These are phyloP conservation scores for Cystofilobasidium macerans DNA, from an alignment of 768 basidiomycete genomes.

Conservation along the genomic window DNA sequence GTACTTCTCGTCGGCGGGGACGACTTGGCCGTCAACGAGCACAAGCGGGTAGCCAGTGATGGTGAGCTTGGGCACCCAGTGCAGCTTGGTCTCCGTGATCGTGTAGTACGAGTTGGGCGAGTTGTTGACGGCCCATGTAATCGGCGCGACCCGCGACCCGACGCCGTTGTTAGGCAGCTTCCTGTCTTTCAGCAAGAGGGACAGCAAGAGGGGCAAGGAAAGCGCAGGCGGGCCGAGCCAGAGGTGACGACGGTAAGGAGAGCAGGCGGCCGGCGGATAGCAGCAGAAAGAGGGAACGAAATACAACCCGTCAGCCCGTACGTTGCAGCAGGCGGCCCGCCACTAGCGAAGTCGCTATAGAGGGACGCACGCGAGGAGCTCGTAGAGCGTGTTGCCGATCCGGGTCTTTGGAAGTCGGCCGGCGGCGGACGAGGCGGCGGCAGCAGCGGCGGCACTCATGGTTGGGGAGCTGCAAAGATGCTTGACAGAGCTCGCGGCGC, in stretches of 20 bases:
- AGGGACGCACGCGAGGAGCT: constrained; percentile 19
- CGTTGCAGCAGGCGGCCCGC: no score
- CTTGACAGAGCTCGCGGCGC: no score
- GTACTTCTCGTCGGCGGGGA: constrained; percentile 17
- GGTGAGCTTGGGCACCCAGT: constrained; percentile 3
- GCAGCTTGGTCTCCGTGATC: constrained; percentile 13
- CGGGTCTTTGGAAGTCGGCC: neutral
- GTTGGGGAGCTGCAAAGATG: neutral
- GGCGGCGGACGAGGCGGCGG: neutral
- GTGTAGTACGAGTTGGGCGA: constrained; percentile 20
- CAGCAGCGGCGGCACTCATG: neutral
- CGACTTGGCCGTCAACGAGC: constrained; percentile 1
- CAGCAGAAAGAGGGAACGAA: no score
- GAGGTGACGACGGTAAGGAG: neutral
- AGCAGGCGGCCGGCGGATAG: no score
- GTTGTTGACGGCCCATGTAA: constrained; percentile 13
- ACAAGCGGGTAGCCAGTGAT: constrained; percentile 1
- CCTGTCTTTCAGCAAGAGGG: constrained; percentile 8
- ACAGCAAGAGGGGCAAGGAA: neutral
- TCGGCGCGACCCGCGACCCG: constrained; percentile 18
- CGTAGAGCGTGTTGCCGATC: constrained; percentile 10
- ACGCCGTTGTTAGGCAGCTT: constrained; percentile 24
- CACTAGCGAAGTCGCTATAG: no score
- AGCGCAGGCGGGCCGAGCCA: neutral
- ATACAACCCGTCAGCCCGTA: neutral